Percentiles rank a stretch among this genome's conserved stretches.
These are phyloP conservation scores for Spiraea crenata DNA, from an alignment of 331 rosid species.

Conservation along the genomic window DNA sequence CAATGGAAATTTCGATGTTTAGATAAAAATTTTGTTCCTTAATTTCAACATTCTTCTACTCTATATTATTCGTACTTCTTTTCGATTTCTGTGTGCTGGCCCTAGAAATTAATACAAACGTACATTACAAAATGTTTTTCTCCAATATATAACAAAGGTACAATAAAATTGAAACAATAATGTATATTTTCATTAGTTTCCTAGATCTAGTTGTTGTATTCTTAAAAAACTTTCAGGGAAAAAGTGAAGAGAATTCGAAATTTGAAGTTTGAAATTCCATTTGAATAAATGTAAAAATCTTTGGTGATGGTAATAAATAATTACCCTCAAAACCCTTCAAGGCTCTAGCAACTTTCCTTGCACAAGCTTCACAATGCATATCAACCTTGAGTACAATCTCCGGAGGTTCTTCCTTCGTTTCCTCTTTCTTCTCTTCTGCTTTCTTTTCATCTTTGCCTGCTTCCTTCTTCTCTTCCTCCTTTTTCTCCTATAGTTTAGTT, in stretches of 20 bases:
- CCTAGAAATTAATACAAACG: too few species aligned
- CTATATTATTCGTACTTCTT: too few species aligned
- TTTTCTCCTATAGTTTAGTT: conserved; percentile 32
- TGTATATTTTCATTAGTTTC: background rate
- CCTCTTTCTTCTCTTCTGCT: conserved; percentile 42
- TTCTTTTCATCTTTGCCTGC: conserved; percentile 43
- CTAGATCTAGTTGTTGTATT: background rate
- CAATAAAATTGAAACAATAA: background rate
- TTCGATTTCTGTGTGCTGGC: too few species aligned
- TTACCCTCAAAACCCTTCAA: conserved; percentile 86
- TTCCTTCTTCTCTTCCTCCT: conserved; percentile 52
- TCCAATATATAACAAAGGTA: background rate
- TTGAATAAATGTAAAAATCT: background rate
- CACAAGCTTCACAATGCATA: conserved; percentile 98
- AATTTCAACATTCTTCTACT: too few species aligned
- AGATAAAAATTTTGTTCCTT: too few species aligned
- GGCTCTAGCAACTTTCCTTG: conserved; percentile 83
- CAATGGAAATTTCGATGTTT: too few species aligned
- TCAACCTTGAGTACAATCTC: conserved; percentile 85
- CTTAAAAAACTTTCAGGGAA: background rate
- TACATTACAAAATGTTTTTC: too few species aligned
- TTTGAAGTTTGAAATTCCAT: background rate
- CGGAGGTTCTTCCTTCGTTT: conserved; percentile 42
- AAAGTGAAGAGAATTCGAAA: conserved; percentile 1
- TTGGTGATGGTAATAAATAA: background rate